phyloP scores from a whole-genome alignment of 2,329 filamentous ascomycete species.

The Aspergillus sp. region DNA sequence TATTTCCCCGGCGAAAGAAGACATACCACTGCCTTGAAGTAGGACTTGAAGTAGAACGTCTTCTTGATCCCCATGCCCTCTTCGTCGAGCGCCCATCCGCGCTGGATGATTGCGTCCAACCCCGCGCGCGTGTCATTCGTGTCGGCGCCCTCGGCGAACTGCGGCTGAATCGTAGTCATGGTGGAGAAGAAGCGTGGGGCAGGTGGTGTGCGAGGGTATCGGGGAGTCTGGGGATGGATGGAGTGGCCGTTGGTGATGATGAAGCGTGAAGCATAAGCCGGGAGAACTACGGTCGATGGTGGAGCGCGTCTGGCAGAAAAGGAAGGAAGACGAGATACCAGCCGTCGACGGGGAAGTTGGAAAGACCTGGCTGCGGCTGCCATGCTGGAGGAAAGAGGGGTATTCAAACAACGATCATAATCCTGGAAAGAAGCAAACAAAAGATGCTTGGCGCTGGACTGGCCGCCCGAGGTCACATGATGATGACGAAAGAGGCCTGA shows the following conservation, averaged over 20 bases:
- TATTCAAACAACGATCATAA: neutral
- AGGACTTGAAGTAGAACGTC: slow-evolving; percentile 39
- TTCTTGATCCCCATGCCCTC: slow-evolving; percentile 34
- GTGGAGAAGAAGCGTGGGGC: slow-evolving; percentile 13
- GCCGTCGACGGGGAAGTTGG: neutral
- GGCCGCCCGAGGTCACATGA: neutral
- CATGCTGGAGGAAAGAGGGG: neutral
- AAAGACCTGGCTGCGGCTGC: neutral
- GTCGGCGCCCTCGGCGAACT: slow-evolving; percentile 30
- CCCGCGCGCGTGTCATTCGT: slow-evolving; percentile 21
- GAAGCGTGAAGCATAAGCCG: neutral
- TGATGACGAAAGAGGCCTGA: neutral
- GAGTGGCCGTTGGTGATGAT: neutral
- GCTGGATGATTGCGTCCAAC: slow-evolving; percentile 23
- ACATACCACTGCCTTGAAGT: slow-evolving; percentile 38
- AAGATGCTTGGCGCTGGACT: too few species aligned
- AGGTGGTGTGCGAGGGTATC: neutral
- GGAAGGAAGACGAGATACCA: neutral
- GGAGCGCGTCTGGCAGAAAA: neutral
- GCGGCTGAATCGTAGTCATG: slow-evolving; percentile 14
- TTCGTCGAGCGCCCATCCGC: slow-evolving; percentile 34
- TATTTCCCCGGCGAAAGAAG: neutral
- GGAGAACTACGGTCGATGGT: neutral
- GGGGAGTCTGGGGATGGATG: too few species aligned
- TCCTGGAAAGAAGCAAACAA: neutral